Evolutionary conservation across 345 rosid genomes (phyloP).

Genomic region (Dipteronia dyeriana): DNA sequence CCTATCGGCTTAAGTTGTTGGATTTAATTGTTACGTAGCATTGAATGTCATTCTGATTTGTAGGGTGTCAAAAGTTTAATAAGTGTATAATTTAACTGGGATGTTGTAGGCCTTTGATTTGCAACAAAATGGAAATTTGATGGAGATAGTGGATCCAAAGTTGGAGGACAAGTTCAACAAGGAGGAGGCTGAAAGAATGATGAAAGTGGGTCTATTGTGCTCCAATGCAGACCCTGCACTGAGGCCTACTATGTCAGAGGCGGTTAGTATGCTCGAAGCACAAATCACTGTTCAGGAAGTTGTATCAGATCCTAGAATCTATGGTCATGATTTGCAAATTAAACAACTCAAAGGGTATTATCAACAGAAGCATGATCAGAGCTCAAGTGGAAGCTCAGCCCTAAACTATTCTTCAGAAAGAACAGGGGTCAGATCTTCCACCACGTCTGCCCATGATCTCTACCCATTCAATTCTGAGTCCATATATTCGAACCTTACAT

Average conservation of each 20-base stretch:
- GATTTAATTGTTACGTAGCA: neutral
- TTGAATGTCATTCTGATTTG: no score
- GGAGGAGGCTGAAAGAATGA: conserved; percentile 33
- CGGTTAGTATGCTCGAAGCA: conserved; percentile 33
- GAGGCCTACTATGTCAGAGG: conserved; percentile 38
- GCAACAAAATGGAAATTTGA: conserved; percentile 26
- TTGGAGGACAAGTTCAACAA: conserved; percentile 15
- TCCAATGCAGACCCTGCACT: conserved; percentile 27
- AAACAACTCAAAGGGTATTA: conserved; percentile 10
- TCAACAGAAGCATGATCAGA: neutral
- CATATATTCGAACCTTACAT: no score
- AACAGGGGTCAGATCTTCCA: neutral
- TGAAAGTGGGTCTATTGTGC: conserved; percentile 34
- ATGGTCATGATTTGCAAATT: conserved; percentile 28
- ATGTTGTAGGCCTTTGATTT: conserved; percentile 31
- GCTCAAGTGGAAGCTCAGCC: neutral
- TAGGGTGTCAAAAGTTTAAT: neutral
- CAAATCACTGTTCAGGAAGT: conserved; percentile 29
- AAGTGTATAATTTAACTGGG: neutral
- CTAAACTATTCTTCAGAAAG: neutral
- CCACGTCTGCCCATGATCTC: neutral
- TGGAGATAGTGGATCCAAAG: conserved; percentile 28
- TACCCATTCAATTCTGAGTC: neutral
- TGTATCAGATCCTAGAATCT: conserved; percentile 28
- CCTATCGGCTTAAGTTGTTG: no score